Evolutionary conservation across 169 alveolate species (phyloP), one percentile per base, ranked within the genome.

Genomic region (Plasmodium adleri): DNA sequence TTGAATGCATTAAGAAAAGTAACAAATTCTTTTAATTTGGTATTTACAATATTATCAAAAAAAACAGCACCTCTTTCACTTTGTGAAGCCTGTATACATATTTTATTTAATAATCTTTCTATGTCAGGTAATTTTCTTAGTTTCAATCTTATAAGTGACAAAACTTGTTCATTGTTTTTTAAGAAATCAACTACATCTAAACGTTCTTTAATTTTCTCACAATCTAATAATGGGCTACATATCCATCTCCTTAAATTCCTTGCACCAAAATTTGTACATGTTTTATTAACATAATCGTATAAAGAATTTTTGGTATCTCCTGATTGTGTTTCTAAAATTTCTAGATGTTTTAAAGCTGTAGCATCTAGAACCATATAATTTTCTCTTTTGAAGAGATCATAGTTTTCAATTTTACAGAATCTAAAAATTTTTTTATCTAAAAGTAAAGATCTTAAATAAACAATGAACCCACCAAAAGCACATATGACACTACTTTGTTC

Each of bases 161-260:
- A 88, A n/a, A 93, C 63, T 12, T 93, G 89, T 47, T 91, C 85
- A 92, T 96, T 88, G 20, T 93, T 76, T 47, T 91, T 74, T 4
- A 97, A 93, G 92, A 98, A 99, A 9, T 94, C 97, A 3, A 99
- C 98, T 7, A 98, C 96, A 85, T 95, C 97, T 54, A 96, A 94
- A 71, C 99, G 95, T 9, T 93, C 98, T 78, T 96, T 94, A 10
- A 98, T 96, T 64, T 94, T 88, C n/a, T 94, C 71, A 32, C 95
- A 85, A 72, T 94, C 95, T 60, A 93, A 73, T 66, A 98, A 92
- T 47, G 99, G 99, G 39, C 98, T 93, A 64, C 96, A 93, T n/a
- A 99, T 85, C 99, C 99, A 99, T 52, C 96, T 96, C 78, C 97
- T 95, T 86, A 99, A 68, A 92, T 97, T 71, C 74, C 99, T 93